Evolutionary conservation across 176 grass and related monocot species (phyloP).

Genomic region (Cocos nucifera): DNA sequence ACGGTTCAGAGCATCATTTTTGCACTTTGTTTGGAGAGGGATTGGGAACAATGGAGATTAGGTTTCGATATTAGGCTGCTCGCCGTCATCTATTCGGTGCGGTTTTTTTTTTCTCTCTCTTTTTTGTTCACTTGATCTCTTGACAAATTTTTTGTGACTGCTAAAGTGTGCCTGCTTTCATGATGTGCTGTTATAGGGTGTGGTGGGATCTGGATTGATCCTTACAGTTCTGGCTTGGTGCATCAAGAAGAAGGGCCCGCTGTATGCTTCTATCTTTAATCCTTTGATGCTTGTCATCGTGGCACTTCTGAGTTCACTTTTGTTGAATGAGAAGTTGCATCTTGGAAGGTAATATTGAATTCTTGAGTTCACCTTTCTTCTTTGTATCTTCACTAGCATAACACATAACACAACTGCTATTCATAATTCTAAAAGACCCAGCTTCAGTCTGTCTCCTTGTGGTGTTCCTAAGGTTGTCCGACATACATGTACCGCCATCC

Average conservation of each 20-base stretch:
- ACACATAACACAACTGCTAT: background rate
- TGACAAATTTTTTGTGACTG: too few species aligned
- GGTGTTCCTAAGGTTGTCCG: too few species aligned
- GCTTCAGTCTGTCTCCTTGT: too few species aligned
- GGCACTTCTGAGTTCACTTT: constrained; percentile 52
- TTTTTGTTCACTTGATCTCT: background rate
- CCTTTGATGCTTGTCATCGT: constrained; percentile 75
- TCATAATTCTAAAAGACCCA: background rate
- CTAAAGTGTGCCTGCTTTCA: too few species aligned
- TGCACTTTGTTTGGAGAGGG: constrained; percentile 35
- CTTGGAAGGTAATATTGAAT: constrained; percentile 35
- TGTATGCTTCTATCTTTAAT: constrained; percentile 78
- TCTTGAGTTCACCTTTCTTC: too few species aligned
- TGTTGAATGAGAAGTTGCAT: constrained; percentile 61
- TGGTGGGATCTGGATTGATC: constrained; percentile 42
- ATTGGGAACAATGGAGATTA: constrained; percentile 36
- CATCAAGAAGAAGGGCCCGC: constrained; percentile 49
- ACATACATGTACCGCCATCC: too few species aligned
- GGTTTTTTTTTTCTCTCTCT: background rate
- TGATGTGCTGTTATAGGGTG: constrained; percentile 22
- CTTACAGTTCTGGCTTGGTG: constrained; percentile 68
- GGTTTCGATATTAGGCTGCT: constrained; percentile 38
- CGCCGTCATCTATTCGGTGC: constrained; percentile 39
- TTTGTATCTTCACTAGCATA: background rate
- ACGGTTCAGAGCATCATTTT: constrained; percentile 1